A percentile compares a stretch with the other conserved stretches of the same genome.
phyloP scores from a whole-genome alignment of 441 rosid genomes.

The Syzygium syzygioides region DNA sequence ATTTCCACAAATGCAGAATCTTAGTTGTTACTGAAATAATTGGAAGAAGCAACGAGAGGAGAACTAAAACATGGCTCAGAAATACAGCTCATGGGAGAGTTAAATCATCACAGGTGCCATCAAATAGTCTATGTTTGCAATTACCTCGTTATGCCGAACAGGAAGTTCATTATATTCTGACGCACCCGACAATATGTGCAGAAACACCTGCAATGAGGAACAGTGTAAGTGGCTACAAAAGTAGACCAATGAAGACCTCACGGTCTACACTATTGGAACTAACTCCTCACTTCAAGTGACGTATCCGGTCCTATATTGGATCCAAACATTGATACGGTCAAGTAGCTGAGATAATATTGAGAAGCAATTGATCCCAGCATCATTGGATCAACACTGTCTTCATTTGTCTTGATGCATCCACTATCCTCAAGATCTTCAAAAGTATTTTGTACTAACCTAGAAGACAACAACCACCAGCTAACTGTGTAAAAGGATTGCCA shows the following conservation, averaged over 20 bases:
- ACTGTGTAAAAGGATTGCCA: not conserved
- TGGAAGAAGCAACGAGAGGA: not conserved
- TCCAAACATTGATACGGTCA: conserved; percentile 97
- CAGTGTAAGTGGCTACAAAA: conserved; percentile 1
- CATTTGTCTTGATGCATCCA: conserved; percentile 86
- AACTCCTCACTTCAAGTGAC: conserved; percentile 74
- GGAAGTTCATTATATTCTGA: conserved; percentile 97
- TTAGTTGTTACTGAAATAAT: not conserved
- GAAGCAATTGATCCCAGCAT: conserved; percentile 97
- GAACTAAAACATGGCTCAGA: not conserved
- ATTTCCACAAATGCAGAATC: not conserved
- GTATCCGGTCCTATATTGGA: conserved; percentile 94
- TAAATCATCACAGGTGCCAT: not conserved
- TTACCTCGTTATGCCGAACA: conserved; percentile 97
- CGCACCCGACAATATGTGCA: conserved; percentile 84
- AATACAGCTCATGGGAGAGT: not conserved
- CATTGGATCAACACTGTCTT: conserved; percentile 71
- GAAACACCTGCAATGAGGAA: conserved; percentile 48
- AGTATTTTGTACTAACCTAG: conserved; percentile 87
- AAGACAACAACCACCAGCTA: conserved; percentile 4
- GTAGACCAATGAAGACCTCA: not conserved
- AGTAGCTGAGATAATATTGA: conserved; percentile 92
- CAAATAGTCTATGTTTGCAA: not conserved
- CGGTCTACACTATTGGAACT: not conserved
- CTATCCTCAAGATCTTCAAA: conserved; percentile 99